A percentile compares a stretch with the other conserved stretches of the same genome.
These are phyloP conservation scores for Phytophthora palmivora DNA, from an alignment of 352 stramenopile species.

Conservation along the genomic window DNA sequence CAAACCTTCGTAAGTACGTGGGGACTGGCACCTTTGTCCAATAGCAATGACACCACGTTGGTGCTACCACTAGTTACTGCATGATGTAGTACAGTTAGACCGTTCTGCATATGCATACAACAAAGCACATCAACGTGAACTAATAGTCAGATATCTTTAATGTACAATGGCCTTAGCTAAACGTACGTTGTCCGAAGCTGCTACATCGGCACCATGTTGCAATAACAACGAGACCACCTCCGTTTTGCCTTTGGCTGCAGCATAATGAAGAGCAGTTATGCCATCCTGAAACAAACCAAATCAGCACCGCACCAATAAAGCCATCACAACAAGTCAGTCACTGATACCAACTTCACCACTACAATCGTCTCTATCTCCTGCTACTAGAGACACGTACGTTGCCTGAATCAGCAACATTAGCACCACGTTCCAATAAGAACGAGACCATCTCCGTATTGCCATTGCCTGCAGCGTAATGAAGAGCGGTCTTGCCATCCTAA, in stretches of 20 bases:
- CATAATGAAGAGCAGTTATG: background rate
- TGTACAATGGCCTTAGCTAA: background rate
- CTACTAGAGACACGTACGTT: background rate
- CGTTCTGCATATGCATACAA: background rate
- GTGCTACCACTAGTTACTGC: background rate
- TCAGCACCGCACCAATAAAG: background rate
- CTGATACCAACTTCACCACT: background rate
- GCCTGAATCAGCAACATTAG: background rate
- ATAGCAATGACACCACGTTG: background rate
- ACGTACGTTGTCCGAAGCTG: background rate
- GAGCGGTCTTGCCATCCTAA: too few relatives aligned
- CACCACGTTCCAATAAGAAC: background rate
- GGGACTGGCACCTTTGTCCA: background rate
- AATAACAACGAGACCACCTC: background rate
- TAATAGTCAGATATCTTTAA: too few relatives aligned
- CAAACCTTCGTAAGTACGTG: background rate
- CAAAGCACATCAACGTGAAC: background rate
- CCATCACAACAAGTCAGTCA: background rate
- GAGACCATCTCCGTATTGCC: background rate
- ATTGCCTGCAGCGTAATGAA: too few relatives aligned
- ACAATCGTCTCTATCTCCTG: background rate
- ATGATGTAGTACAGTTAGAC: background rate
- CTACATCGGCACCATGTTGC: background rate
- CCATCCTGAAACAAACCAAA: background rate
- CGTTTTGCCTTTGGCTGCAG: background rate